A percentile compares a stretch with the other conserved stretches of the same genome.
phyloP scores from a whole-genome alignment of 179 eudicot species.

The Silene vulgaris region DNA sequence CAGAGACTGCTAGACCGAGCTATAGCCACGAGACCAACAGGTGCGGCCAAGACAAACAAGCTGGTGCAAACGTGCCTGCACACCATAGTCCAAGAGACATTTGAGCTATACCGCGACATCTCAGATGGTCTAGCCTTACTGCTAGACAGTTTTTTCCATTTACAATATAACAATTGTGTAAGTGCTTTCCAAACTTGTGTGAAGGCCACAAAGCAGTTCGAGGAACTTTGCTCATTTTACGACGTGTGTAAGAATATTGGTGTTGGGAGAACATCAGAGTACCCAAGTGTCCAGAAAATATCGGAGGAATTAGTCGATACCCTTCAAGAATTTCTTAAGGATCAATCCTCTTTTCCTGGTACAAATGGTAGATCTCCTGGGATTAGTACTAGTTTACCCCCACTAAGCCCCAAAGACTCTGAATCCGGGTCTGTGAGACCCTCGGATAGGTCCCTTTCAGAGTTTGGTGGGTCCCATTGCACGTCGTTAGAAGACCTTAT shows the following conservation, averaged over 20 bases:
- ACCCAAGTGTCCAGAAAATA: conserved; percentile 56
- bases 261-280: conserved; percentile 65
- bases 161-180: conserved; percentile 55
- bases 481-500: conserved; percentile 62
- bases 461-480: conserved; percentile 33
- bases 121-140: conserved; percentile 64
- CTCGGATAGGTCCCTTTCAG: conserved; percentile 22
- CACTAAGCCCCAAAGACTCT: conserved; percentile 21
- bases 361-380: conserved; percentile 21
- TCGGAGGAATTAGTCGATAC: conserved; percentile 62
- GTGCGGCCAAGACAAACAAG: conserved; percentile 52
- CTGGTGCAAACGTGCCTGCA: conserved; percentile 51
- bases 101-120: conserved; percentile 70
- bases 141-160: conserved; percentile 70
- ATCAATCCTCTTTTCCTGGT: conserved; percentile 53
- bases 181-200: conserved; percentile 62
- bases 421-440: conserved; percentile 15
- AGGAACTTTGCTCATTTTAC: conserved; percentile 57
- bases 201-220: conserved; percentile 63
- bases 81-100: conserved; percentile 72
- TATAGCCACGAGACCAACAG: conserved; percentile 74
- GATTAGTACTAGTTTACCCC: conserved; percentile 20
- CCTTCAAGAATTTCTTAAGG: conserved; percentile 69
- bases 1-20: conserved; percentile 76
- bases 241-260: conserved; percentile 51